Conservation (phyloP, 352 stramenopile genomes). For the Globisporangium ultimum region DNA sequence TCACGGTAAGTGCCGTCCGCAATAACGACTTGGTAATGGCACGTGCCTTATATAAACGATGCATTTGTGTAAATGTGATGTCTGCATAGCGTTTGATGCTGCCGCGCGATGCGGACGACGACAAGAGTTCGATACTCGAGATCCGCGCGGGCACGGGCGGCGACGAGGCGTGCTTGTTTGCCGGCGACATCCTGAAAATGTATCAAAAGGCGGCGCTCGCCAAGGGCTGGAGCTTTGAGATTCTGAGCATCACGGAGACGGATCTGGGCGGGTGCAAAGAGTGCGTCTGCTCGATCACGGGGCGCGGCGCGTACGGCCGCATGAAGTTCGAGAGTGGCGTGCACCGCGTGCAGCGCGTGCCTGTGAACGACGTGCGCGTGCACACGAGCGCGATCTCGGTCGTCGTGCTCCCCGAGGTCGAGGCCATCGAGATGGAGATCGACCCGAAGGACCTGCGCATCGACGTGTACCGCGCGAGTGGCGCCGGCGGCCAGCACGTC, state of each 20-base stretch:
- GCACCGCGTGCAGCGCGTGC: slow-evolving; percentile 97
- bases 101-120: slow-evolving; percentile 85
- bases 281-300: slow-evolving; percentile 66
- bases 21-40: background rate
- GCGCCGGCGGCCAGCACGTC: slow-evolving; percentile 98
- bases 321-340: slow-evolving; percentile 98
- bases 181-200: slow-evolving; percentile 91
- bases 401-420: slow-evolving; percentile 92
- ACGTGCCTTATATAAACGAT: background rate
- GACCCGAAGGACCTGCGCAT: slow-evolving; percentile 96
- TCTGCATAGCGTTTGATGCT: slow-evolving; percentile 58
- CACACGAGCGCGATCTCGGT: slow-evolving; percentile 98
- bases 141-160: slow-evolving; percentile 95
- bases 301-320: slow-evolving; percentile 91
- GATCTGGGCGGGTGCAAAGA: slow-evolving; percentile 85
- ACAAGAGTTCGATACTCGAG: slow-evolving; percentile 97
- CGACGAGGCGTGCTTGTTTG: slow-evolving; percentile 96
- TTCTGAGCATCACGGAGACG: slow-evolving; percentile 84
- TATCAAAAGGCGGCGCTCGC: slow-evolving; percentile 85
- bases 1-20: slow-evolving; percentile 38
- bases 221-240: slow-evolving; percentile 90
- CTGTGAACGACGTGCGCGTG: slow-evolving; percentile 94
- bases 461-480: slow-evolving; percentile 95
- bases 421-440: slow-evolving; percentile 87
- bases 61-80: background rate